Conservation (phyloP, 2,329 filamentous ascomycete species). For the Sodiomyces alkalinus region DNA sequence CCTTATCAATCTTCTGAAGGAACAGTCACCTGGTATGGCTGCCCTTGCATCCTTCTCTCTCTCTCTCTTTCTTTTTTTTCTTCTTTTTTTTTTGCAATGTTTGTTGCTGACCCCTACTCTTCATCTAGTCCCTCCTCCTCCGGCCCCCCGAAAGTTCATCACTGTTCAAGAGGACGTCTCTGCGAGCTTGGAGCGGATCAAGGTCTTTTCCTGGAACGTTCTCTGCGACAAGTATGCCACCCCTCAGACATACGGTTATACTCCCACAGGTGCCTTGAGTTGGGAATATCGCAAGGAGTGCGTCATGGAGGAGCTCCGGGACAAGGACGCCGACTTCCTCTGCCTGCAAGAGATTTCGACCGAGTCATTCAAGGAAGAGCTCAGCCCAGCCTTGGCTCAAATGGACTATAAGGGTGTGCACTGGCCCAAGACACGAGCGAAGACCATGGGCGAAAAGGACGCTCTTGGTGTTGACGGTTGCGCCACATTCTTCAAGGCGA, state of each 20-base stretch:
- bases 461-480: conserved; percentile 87
- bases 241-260: conserved; percentile 74
- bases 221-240: conserved; percentile 91
- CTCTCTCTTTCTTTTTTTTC: background rate
- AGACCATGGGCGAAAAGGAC: conserved; percentile 83
- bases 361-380: conserved; percentile 82
- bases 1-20: conserved; percentile 68
- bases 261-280: conserved; percentile 61
- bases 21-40: conserved; percentile 72
- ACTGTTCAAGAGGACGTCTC: conserved; percentile 56
- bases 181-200: conserved; percentile 52
- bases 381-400: conserved; percentile 72
- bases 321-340: conserved; percentile 73
- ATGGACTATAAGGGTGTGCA: conserved; percentile 89
- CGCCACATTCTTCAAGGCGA: conserved; percentile 90
- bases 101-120: conserved; percentile 12
- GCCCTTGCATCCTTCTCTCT: background rate
- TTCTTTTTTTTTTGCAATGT: background rate
- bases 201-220: conserved; percentile 87
- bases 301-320: conserved; percentile 69
- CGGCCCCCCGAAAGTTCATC: conserved; percentile 61
- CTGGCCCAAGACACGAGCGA: conserved; percentile 77
- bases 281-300: conserved; percentile 80
- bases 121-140: conserved; percentile 52
- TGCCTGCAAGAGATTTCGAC: conserved; percentile 89